Evolutionary conservation across 140 eudicot species (phyloP).

Genomic region (Oenanthe javanica): DNA sequence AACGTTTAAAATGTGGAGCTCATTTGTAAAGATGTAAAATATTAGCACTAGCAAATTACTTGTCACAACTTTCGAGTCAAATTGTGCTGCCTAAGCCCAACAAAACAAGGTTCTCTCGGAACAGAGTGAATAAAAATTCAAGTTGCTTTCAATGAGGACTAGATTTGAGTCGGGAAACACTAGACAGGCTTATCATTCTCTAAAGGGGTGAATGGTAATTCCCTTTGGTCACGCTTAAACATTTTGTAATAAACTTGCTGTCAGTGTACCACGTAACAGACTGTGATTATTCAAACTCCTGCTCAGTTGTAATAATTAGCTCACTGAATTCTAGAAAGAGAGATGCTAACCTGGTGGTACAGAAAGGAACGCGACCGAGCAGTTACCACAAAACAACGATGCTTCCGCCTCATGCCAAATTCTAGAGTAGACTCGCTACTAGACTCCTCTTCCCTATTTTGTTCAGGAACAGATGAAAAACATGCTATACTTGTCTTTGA

Average conservation of each 20-base stretch:
- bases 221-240: neutral
- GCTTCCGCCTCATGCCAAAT: constrained; percentile 71
- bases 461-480: constrained; percentile 9
- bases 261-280: neutral
- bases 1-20: neutral
- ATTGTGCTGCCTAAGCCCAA: neutral
- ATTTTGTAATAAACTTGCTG: neutral
- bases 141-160: neutral
- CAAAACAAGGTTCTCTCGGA: neutral
- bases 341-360: constrained; percentile 75
- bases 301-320: neutral
- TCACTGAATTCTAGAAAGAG: neutral
- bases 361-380: constrained; percentile 90
- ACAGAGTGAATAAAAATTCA: neutral
- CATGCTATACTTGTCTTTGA: neutral
- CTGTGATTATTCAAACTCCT: neutral
- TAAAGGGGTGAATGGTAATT: neutral
- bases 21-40: too few relatives aligned
- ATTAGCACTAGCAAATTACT: neutral
- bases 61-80: neutral
- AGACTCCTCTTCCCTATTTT: constrained; percentile 22
- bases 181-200: neutral
- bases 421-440: constrained; percentile 32
- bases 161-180: too few relatives aligned
- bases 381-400: constrained; percentile 81